phyloP scores from a whole-genome alignment of 164 flowering plant species.

The Umbellularia californica region DNA sequence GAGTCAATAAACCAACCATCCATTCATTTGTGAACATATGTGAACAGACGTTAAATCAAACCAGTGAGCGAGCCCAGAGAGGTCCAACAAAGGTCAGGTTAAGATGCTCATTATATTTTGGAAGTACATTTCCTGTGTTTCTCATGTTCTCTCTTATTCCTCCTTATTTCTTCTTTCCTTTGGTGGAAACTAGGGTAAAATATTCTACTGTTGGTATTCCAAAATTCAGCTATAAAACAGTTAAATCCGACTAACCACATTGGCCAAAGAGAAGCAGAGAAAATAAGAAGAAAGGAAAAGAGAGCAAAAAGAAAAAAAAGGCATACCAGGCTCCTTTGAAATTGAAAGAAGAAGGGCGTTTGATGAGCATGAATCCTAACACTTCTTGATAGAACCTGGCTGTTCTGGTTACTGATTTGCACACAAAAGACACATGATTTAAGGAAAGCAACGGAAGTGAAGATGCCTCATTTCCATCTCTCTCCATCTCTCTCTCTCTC shows the following conservation, averaged over 20 bases:
- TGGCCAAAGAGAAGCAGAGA: background rate
- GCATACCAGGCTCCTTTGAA: conserved; percentile 68
- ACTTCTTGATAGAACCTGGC: conserved; percentile 48
- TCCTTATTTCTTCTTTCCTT: no score
- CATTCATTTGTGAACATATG: no score
- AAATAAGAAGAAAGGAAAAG: background rate
- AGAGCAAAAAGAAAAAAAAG: background rate
- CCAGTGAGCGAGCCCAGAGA: no score
- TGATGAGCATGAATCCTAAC: conserved; percentile 54
- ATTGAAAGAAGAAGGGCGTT: conserved; percentile 64
- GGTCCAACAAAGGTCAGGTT: no score
- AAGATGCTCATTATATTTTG: no score
- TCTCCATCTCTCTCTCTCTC: background rate
- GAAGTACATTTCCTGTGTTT: no score
- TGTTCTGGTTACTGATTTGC: conserved; percentile 39
- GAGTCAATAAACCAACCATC: no score
- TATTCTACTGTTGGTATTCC: no score
- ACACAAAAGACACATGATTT: conserved; percentile 54
- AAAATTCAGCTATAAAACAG: background rate
- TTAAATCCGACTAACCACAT: background rate
- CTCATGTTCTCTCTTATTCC: no score
- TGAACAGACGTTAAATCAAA: no score
- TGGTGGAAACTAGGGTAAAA: no score
- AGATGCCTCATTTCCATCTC: background rate
- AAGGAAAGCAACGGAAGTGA: conserved; percentile 44